These are phyloP conservation scores for Sporothrix brunneoviolacea DNA, from an alignment of 2,329 filamentous ascomycete species.

Conservation along the genomic window DNA sequence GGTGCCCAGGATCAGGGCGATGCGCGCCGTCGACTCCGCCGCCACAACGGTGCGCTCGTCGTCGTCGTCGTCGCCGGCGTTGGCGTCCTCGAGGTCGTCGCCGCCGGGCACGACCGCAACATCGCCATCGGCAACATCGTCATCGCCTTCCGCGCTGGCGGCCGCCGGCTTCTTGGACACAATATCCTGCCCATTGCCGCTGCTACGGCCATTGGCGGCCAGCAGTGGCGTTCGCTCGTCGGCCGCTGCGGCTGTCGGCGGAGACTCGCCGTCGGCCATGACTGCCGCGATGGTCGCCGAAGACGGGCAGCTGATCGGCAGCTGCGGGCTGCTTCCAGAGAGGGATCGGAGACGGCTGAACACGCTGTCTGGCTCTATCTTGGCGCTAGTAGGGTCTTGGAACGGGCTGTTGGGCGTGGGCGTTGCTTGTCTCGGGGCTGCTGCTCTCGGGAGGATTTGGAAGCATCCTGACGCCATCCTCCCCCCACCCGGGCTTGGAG, in stretches of 20 bases:
- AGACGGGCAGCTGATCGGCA: too few species aligned
- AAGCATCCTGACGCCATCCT: too few species aligned
- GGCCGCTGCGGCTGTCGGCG: not conserved
- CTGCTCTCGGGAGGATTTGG: too few species aligned
- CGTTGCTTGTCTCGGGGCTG: too few species aligned
- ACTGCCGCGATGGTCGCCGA: not conserved
- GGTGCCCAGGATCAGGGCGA: conserved; percentile 49
- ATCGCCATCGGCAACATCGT: not conserved
- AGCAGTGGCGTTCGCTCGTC: conserved; percentile 10
- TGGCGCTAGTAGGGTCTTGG: too few species aligned
- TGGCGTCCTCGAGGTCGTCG: conserved; percentile 4
- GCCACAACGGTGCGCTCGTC: conserved; percentile 43
- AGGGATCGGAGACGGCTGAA: too few species aligned
- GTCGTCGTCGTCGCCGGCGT: conserved; percentile 26
- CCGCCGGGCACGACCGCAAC: not conserved
- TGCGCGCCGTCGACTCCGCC: conserved; percentile 40
- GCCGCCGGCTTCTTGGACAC: too few species aligned
- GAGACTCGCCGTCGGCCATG: not conserved
- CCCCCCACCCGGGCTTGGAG: too few species aligned
- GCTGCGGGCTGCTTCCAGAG: too few species aligned
- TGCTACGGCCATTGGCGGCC: not conserved
- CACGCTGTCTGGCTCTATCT: too few species aligned
- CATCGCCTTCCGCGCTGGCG: not conserved
- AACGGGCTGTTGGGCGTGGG: not conserved
- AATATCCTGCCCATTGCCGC: not conserved